Percentiles rank a stretch among this genome's conserved stretches.
phyloP scores from a whole-genome alignment of 768 basidiomycete species.

The Neoboletus magnificus region DNA sequence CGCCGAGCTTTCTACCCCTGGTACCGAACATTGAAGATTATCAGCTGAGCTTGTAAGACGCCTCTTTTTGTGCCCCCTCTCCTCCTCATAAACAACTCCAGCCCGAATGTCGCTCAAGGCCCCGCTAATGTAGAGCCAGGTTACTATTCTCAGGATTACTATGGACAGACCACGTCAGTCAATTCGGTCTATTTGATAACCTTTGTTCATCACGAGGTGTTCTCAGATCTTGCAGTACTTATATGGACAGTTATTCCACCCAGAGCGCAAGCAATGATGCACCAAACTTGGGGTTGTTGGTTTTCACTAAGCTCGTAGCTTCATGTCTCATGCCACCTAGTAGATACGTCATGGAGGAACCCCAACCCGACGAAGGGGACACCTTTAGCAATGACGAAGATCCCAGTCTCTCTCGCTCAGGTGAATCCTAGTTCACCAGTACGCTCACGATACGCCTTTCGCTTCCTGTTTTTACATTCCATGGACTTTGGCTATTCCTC shows the following conservation, averaged over 20 bases:
- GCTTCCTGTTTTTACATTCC: background rate
- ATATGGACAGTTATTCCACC: slow-evolving; percentile 4
- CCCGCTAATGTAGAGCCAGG: background rate
- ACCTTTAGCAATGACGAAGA: slow-evolving; percentile 1
- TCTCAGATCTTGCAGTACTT: background rate
- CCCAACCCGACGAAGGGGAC: background rate
- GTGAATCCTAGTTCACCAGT: slow-evolving; percentile 9
- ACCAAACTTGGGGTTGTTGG: slow-evolving; percentile 12
- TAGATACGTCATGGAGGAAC: slow-evolving; percentile 12
- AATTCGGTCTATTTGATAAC: background rate
- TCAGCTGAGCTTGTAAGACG: slow-evolving; percentile 15
- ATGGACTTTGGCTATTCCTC: slow-evolving; percentile 1
- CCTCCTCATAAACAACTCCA: slow-evolving; percentile 6
- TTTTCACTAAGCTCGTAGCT: slow-evolving; percentile 7
- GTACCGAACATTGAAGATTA: slow-evolving; percentile 1
- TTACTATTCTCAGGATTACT: slow-evolving; percentile 8
- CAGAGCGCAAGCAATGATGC: background rate
- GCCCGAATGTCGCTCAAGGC: slow-evolving; percentile 5
- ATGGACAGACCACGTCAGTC: slow-evolving; percentile 14
- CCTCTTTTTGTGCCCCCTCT: background rate
- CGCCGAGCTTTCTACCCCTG: background rate
- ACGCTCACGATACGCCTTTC: background rate
- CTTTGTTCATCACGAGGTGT: slow-evolving; percentile 1
- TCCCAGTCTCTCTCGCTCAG: background rate
- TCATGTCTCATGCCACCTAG: slow-evolving; percentile 8